Evolutionary conservation across 495 filamentous ascomycete species (phyloP).

Genomic region (Daldinia bambusicola): DNA sequence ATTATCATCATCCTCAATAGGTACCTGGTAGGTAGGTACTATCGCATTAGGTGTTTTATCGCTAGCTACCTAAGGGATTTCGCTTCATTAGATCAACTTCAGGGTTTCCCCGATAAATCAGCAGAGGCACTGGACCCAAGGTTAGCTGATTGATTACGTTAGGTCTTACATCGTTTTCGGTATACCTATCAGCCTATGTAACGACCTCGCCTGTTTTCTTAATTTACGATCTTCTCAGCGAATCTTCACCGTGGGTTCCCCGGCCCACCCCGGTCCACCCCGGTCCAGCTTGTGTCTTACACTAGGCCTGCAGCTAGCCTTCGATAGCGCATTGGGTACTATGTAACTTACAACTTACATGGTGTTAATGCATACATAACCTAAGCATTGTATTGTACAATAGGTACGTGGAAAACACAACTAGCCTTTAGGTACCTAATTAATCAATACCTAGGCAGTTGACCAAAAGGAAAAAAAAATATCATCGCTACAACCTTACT

Average conservation of each 20-base stretch:
- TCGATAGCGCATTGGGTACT: conserved; percentile 26
- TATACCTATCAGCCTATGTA: conserved; percentile 6
- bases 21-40: too few species aligned
- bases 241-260: conserved; percentile 10
- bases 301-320: conserved; percentile 38
- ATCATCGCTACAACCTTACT: not conserved
- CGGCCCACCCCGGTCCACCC: not conserved
- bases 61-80: too few species aligned
- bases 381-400: too few species aligned
- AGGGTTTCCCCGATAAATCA: not conserved
- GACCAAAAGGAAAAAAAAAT: not conserved
- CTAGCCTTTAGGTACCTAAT: not conserved
- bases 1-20: not conserved
- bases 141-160: not conserved
- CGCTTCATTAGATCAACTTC: too few species aligned
- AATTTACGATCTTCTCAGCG: not conserved
- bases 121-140: not conserved
- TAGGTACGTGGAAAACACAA: too few species aligned
- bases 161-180: conserved; percentile 1
- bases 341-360: too few species aligned
- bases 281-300: conserved; percentile 18
- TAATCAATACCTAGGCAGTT: not conserved
- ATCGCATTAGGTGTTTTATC: too few species aligned
- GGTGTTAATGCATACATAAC: too few species aligned
- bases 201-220: not conserved